Percentiles rank a stretch among this genome's conserved stretches.
These are phyloP conservation scores for Sphagnum contortum DNA, from an alignment of 225 moss, liverwort and hornwort genomes.

Conservation along the genomic window DNA sequence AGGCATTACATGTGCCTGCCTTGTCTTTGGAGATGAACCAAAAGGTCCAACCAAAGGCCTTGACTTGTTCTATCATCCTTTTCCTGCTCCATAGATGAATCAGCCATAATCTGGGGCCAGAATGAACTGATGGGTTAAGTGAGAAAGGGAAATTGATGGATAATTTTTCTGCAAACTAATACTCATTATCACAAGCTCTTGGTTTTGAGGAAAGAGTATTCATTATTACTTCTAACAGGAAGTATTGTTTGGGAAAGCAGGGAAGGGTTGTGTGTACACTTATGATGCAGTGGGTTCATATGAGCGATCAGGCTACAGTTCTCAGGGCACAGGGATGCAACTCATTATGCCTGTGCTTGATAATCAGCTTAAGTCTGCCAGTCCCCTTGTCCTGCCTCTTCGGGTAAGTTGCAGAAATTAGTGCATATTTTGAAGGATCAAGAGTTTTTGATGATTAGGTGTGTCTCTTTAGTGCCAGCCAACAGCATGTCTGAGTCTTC, in stretches of 20 bases:
- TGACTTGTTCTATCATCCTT: too few relatives aligned
- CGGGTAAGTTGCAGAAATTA: constrained; percentile 19
- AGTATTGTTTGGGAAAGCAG: constrained; percentile 17
- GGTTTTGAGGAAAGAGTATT: too few relatives aligned
- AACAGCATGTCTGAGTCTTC: not conserved
- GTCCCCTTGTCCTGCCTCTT: constrained; percentile 77
- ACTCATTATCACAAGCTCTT: too few relatives aligned
- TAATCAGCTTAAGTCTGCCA: constrained; percentile 77
- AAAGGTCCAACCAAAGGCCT: too few relatives aligned
- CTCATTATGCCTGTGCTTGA: constrained; percentile 94
- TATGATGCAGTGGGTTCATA: constrained; percentile 97
- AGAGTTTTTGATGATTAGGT: not conserved
- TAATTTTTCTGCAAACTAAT: too few relatives aligned
- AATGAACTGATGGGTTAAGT: too few relatives aligned
- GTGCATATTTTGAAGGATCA: not conserved
- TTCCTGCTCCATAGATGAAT: too few relatives aligned
- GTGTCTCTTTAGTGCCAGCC: not conserved
- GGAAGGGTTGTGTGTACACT: constrained; percentile 84
- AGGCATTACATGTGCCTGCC: too few relatives aligned
- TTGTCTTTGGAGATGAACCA: too few relatives aligned
- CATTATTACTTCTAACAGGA: too few relatives aligned
- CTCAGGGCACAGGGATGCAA: constrained; percentile 89
- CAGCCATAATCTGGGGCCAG: too few relatives aligned
- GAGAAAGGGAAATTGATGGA: too few relatives aligned
- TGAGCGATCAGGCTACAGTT: constrained; percentile 88